Evolutionary conservation across 345 rosid species (phyloP).

Genomic region (Pugionium dolabratum): DNA sequence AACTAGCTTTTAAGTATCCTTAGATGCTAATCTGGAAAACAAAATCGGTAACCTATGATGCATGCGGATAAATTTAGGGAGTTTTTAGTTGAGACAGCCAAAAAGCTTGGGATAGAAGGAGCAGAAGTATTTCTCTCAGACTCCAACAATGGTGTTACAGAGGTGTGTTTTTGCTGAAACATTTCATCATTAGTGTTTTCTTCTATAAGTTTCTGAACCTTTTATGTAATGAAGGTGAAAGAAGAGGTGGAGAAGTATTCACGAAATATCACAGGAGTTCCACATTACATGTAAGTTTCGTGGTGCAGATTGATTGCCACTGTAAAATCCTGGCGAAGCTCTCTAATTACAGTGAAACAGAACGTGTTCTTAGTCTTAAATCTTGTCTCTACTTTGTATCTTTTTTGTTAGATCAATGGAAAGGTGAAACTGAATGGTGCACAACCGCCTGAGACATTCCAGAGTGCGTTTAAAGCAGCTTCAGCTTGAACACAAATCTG

Average conservation of each 20-base stretch:
- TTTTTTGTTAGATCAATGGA: constrained; percentile 68
- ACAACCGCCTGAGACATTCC: constrained; percentile 72
- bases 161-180: constrained; percentile 32
- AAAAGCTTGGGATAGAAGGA: constrained; percentile 72
- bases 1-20: neutral
- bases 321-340: neutral
- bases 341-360: neutral
- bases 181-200: neutral
- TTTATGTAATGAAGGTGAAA: constrained; percentile 51
- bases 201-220: neutral
- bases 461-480: constrained; percentile 59
- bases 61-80: constrained; percentile 47
- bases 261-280: constrained; percentile 62
- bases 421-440: constrained; percentile 78
- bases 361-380: neutral
- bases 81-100: constrained; percentile 77
- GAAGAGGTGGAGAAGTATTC: constrained; percentile 75
- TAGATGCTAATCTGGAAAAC: neutral
- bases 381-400: neutral
- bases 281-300: constrained; percentile 63
- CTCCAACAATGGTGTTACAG: constrained; percentile 65
- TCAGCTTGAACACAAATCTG: constrained; percentile 34
- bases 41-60: neutral
- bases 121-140: constrained; percentile 80
- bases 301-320: neutral